phyloP scores from a whole-genome alignment of 192 early-diverging fungal species.

The Thamnidium elegans region DNA sequence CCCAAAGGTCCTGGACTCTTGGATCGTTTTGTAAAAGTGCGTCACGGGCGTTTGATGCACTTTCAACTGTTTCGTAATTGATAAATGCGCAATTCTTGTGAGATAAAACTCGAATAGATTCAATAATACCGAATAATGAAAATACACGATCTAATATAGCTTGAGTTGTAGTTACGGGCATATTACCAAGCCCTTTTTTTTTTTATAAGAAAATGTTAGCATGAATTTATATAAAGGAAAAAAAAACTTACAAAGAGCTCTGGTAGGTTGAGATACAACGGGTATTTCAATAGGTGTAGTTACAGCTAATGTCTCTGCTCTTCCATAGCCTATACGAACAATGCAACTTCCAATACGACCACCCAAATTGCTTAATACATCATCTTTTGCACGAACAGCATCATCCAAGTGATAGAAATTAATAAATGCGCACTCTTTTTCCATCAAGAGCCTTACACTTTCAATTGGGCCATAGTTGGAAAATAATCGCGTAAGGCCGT shows the following conservation, averaged over 20 bases:
- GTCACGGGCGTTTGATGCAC: slow-evolving; percentile 83
- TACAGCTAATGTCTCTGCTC: slow-evolving; percentile 51
- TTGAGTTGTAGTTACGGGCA: slow-evolving; percentile 71
- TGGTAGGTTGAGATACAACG: slow-evolving; percentile 52
- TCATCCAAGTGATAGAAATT: slow-evolving; percentile 86
- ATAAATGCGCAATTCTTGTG: slow-evolving; percentile 97
- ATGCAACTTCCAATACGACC: slow-evolving; percentile 76
- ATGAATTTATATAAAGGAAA: background rate
- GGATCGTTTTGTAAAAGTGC: slow-evolving; percentile 84
- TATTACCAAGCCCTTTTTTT: slow-evolving; percentile 90
- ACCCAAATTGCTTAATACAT: slow-evolving; percentile 67
- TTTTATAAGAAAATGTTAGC: no score
- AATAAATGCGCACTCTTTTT: slow-evolving; percentile 96
- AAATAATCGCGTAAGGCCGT: slow-evolving; percentile 81
- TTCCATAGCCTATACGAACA: slow-evolving; percentile 79
- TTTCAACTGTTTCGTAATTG: slow-evolving; percentile 84
- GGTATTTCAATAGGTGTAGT: slow-evolving; percentile 24
- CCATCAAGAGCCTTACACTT: slow-evolving; percentile 78
- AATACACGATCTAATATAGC: slow-evolving; percentile 72
- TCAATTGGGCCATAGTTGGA: slow-evolving; percentile 90
- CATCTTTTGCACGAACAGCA: slow-evolving; percentile 81
- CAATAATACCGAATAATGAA: slow-evolving; percentile 74
- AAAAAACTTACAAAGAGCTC: slow-evolving; percentile 63
- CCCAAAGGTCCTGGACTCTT: slow-evolving; percentile 55
- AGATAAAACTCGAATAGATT: slow-evolving; percentile 89